Base-by-base conservation (phyloP, 78 protist genomes). In the Dictyostelium discoideum region DNA sequence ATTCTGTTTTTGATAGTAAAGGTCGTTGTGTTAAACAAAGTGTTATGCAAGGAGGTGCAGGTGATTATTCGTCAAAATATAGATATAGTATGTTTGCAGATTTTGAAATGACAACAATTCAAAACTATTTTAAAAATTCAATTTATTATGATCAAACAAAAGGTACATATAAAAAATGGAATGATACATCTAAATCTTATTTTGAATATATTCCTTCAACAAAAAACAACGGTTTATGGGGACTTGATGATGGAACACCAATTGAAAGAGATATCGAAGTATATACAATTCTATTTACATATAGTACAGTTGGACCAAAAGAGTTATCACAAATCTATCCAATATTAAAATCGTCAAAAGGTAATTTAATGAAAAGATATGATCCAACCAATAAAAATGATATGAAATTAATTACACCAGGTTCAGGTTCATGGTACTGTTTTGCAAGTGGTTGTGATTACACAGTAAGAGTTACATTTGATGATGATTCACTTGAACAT, bases 1-100 rank as follows among this genome's bases (percentile, higher is more conserved):
- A 4, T 3, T 83, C 48, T 39, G 26, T 83, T 2, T 20, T 83
- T 1, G 24, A 37, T 50, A 13, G 16, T 1, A 29, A 82, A 18
- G 87, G 67, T 48, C 22, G 32, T n/a, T 90, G 94, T 72, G n/a
- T 81, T 18, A 89, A 81, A 82, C 86, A 79, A 69, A 29, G 63
- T 20, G 73, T 73, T 26, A 89, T 89, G 94, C 84, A 81, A 46
- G 81, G 93, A 42, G 93, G 93, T 65, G 65, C 82, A 14, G 81
- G 86, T 42, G 63, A 80, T 6, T 18, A 40, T n/a, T 24, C 93
- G 0, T 37, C 9, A 11, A 26, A 60, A 2, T 67, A 79, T 7
- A 54, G 20, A 4, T 88, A 11, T 20, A 11, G 86, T 5, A 88
- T 88, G 86, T 88, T 81, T 80, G 46, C 86, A 11, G 94, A 88